Evolutionary conservation across 805 yeast species (phyloP).

Genomic region (Kazachstania psychrophila): DNA sequence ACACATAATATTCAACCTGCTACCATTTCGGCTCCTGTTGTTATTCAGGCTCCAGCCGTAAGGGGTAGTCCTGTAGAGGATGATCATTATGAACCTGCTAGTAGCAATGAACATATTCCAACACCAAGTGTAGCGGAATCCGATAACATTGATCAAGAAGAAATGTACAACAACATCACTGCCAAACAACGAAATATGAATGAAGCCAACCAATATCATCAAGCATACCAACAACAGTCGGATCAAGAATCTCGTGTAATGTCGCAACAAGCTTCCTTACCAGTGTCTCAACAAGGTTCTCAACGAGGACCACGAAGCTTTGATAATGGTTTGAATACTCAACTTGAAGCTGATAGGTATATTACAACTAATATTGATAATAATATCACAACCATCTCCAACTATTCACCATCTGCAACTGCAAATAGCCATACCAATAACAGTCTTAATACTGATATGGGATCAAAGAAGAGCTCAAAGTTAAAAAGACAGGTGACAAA

Average conservation of each 20-base stretch:
- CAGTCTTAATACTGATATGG: background rate
- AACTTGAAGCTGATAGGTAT: background rate
- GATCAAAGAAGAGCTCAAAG: background rate
- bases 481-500: background rate
- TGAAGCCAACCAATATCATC: too few species aligned
- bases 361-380: background rate
- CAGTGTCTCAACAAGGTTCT: too few species aligned
- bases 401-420: background rate
- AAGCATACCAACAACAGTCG: too few species aligned
- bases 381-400: background rate
- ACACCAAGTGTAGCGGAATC: too few species aligned
- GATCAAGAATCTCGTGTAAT: too few species aligned
- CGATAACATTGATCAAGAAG: too few species aligned
- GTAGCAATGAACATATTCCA: background rate
- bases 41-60: too few species aligned
- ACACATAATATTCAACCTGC: conserved; percentile 5
- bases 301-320: background rate
- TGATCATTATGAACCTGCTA: background rate
- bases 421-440: background rate
- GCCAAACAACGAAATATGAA: too few species aligned
- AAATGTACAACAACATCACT: too few species aligned
- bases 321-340: too few species aligned
- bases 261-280: too few species aligned
- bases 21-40: background rate
- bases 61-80: too few species aligned